Conservation (phyloP, 371 early-diverging fungal species). For the Mucor saturninus region DNA sequence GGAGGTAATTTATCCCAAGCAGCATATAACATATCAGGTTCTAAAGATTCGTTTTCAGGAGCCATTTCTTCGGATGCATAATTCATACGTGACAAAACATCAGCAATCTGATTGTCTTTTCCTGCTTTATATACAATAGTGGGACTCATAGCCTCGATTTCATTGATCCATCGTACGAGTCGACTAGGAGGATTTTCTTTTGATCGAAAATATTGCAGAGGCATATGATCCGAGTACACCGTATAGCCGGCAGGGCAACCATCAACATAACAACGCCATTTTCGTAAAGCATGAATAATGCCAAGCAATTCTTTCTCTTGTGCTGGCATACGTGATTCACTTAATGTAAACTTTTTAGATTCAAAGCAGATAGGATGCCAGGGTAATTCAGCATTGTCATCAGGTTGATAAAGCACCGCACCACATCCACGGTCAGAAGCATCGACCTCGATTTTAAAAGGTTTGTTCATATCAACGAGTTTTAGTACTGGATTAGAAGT, state of each 20-base stretch:
- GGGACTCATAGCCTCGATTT: constrained; percentile 36
- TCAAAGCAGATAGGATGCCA: constrained; percentile 41
- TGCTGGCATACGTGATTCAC: constrained; percentile 35
- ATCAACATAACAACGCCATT: constrained; percentile 39
- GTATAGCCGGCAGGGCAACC: constrained; percentile 23
- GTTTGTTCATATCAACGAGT: constrained; percentile 30
- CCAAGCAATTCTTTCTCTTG: constrained; percentile 43
- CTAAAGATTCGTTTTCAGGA: neutral
- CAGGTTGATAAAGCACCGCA: constrained; percentile 40
- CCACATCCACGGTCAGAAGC: constrained; percentile 37
- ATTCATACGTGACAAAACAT: constrained; percentile 9
- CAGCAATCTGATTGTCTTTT: constrained; percentile 23
- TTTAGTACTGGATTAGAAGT: constrained; percentile 22
- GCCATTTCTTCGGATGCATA: neutral
- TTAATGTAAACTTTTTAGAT: constrained; percentile 34
- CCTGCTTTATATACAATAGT: constrained; percentile 34
- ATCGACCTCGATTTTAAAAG: constrained; percentile 38
- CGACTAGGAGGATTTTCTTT: constrained; percentile 33
- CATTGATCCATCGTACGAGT: constrained; percentile 32
- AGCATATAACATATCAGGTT: constrained; percentile 10
- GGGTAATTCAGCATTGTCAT: constrained; percentile 3
- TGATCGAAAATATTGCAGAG: constrained; percentile 27
- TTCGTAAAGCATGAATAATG: constrained; percentile 34
- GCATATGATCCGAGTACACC: constrained; percentile 34
- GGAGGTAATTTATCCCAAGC: constrained; percentile 4